Evolutionary conservation across 371 early-diverging fungal species (phyloP).

Genomic region (Mortierella sp.): DNA sequence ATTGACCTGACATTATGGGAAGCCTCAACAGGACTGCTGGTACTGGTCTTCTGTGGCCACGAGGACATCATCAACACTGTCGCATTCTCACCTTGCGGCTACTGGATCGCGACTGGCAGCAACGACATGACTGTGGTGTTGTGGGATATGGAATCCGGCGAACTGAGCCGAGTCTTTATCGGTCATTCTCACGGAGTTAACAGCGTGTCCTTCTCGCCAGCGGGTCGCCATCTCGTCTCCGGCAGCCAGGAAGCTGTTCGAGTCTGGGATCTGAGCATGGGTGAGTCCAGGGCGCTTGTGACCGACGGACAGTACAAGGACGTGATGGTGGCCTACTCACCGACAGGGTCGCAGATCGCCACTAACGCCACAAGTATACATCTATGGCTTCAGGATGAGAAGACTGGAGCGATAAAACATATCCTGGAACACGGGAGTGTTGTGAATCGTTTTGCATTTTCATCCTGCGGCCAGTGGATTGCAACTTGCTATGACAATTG

Average conservation of each 20-base stretch:
- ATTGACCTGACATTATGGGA: not conserved
- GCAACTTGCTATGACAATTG: not conserved
- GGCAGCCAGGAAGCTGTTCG: not conserved
- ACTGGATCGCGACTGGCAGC: slow-evolving; percentile 13
- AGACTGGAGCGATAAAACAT: too few relatives aligned
- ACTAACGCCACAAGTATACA: not conserved
- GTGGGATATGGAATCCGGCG: not conserved
- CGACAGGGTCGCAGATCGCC: not conserved
- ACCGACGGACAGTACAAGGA: too few relatives aligned
- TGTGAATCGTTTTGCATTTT: not conserved
- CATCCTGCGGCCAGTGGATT: not conserved
- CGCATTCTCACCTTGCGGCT: not conserved
- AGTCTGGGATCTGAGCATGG: not conserved
- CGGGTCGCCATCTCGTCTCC: not conserved
- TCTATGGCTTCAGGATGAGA: too few relatives aligned
- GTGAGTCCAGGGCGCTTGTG: not conserved
- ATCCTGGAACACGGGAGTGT: too few relatives aligned
- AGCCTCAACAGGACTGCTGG: not conserved
- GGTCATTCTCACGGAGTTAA: not conserved
- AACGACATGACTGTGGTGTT: slow-evolving; percentile 17
- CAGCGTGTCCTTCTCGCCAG: not conserved
- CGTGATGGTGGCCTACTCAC: not conserved
- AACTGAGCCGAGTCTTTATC: not conserved
- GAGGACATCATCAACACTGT: not conserved
- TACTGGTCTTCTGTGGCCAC: not conserved